A percentile compares a stretch with the other conserved stretches of the same genome.
These are phyloP conservation scores for Avena sativa DNA, from an alignment of 176 grass and related monocot genomes.

Conservation along the genomic window DNA sequence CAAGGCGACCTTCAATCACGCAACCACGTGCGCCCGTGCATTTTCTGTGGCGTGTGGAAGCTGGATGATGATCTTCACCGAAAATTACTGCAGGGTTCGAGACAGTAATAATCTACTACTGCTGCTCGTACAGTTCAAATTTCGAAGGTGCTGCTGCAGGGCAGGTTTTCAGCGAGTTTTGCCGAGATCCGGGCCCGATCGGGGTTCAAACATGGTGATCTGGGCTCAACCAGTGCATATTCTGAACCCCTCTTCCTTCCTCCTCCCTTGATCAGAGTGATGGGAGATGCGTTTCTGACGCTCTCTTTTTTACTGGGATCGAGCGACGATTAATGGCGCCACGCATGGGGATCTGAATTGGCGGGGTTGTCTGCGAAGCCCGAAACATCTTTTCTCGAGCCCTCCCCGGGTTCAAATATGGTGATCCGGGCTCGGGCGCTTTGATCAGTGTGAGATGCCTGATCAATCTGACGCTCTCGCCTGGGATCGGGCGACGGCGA, in stretches of 20 bases:
- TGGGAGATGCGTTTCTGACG: not conserved
- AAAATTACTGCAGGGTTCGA: not conserved
- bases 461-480: not conserved
- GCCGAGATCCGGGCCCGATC: not conserved
- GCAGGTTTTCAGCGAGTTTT: not conserved
- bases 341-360: not conserved
- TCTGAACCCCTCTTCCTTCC: not conserved
- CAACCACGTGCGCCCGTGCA: constrained; percentile 12
- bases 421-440: constrained; percentile 12
- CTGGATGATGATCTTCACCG: not conserved
- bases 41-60: not conserved
- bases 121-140: not conserved
- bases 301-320: not conserved
- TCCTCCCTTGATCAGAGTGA: not conserved
- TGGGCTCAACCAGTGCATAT: constrained; percentile 11
- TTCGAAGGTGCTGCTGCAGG: not conserved
- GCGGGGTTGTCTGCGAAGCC: not conserved
- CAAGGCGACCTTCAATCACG: constrained; percentile 32
- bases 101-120: too few relatives aligned
- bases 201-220: constrained; percentile 2
- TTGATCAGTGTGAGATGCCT: not conserved
- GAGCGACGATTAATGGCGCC: not conserved
- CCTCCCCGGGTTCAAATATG: not conserved
- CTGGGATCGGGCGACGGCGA: constrained; percentile 10
- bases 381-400: not conserved